Base-by-base conservation (phyloP, 108 stramenopile species). In the Cyclotella cryptica region DNA sequence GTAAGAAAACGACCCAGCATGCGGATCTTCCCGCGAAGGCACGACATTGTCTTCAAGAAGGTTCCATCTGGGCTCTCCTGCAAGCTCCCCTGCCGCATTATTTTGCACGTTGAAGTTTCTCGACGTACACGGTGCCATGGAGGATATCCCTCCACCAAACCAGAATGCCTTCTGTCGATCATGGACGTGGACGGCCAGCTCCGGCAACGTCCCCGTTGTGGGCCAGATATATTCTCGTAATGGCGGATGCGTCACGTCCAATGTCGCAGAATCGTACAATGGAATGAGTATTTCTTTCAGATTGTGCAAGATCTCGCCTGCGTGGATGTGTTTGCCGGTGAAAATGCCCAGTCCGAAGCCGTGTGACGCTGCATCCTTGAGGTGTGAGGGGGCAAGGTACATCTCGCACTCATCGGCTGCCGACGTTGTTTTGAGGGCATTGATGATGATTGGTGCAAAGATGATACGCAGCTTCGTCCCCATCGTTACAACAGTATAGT, bases 381-480 rank as follows among this genome's bases (percentile, higher is more conserved):
- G 74, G 12, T 62, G 82, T 1, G 88, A 89, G 17, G 88, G 88
- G 53, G 84, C 88, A 45, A 89, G 58, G 82, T 83, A 89, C 35
- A 35, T 35, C 35, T 35, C 35, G n/a, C n/a, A n/a, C n/a, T n/a
- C n/a, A n/a, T n/a, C n/a, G n/a, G n/a, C n/a, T n/a, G n/a, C n/a
- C n/a, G n/a, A n/a, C n/a, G n/a, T n/a, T n/a, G n/a, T n/a, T n/a
- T n/a, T n/a, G n/a, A n/a, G n/a, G n/a, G n/a, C n/a, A n/a, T n/a
- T n/a, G n/a, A n/a, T n/a, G n/a, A n/a, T n/a, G n/a, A n/a, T n/a
- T n/a, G n/a, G n/a, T n/a, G n/a, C n/a, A n/a, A n/a, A n/a, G n/a
- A n/a, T n/a, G n/a, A n/a, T n/a, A n/a, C n/a, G n/a, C n/a, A n/a
- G n/a, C n/a, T n/a, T n/a, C n/a, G n/a, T n/a, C n/a, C n/a, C n/a